These are phyloP conservation scores for Castanea sativa DNA, from an alignment of 306 rosid species.

Conservation along the genomic window DNA sequence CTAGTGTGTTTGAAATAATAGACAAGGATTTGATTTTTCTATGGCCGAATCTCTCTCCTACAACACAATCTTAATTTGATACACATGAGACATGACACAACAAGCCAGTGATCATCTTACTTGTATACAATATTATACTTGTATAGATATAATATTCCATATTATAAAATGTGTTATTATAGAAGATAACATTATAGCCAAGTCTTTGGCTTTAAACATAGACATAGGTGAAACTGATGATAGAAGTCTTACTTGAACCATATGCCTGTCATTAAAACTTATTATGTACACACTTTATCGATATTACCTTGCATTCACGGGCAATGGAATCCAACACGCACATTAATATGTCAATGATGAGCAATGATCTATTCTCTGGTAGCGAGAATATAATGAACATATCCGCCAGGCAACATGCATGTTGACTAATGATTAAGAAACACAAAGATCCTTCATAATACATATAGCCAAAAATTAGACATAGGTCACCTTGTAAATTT, in stretches of 20 bases:
- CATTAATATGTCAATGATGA: constrained; percentile 35
- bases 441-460: neutral
- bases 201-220: neutral
- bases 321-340: constrained; percentile 50
- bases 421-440: constrained; percentile 29
- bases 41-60: no score
- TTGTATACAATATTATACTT: neutral
- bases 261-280: neutral
- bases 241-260: neutral
- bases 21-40: no score
- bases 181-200: neutral
- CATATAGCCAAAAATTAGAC: constrained; percentile 11
- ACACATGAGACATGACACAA: neutral
- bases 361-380: constrained; percentile 31
- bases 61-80: neutral
- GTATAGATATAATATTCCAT: neutral
- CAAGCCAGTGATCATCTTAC: neutral
- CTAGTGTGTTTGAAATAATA: no score
- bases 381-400: constrained; percentile 52
- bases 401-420: constrained; percentile 60
- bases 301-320: constrained; percentile 56
- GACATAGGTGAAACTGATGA: constrained; percentile 3
- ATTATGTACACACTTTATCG: neutral
- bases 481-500: constrained; percentile 57
- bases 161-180: neutral